Evolutionary conservation across 192 early-diverging fungal species (phyloP).

Genomic region (Neocallimastix lanati): DNA sequence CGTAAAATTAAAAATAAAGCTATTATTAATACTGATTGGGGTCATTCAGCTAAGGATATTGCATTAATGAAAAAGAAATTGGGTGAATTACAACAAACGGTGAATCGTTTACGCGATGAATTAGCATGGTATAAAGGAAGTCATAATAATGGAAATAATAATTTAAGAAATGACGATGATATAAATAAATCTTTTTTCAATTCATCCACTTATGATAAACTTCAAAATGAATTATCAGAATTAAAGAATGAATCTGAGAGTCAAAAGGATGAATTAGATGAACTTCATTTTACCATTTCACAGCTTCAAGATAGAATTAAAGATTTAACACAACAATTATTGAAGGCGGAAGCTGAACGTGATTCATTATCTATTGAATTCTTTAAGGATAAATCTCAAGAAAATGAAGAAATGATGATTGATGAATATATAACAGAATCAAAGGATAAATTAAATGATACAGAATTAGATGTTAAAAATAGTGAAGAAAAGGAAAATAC

Average conservation of each 20-base stretch:
- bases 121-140: background rate
- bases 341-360: background rate
- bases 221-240: background rate
- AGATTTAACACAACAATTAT: background rate
- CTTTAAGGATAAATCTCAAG: background rate
- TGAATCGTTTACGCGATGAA: background rate
- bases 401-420: background rate
- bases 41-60: background rate
- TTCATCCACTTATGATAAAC: background rate
- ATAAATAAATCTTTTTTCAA: background rate
- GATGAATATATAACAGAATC: background rate
- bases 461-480: background rate
- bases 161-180: background rate
- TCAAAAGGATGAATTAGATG: background rate
- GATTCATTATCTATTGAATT: background rate
- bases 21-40: conserved; percentile 33
- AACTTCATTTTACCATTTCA: background rate
- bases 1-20: conserved; percentile 88
- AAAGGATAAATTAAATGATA: background rate
- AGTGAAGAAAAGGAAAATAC: background rate
- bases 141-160: background rate
- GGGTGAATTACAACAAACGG: background rate
- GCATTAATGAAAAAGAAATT: background rate
- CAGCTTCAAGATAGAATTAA: background rate
- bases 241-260: background rate